phyloP scores from a whole-genome alignment of 805 yeast species.

The Candida krabiensis region DNA sequence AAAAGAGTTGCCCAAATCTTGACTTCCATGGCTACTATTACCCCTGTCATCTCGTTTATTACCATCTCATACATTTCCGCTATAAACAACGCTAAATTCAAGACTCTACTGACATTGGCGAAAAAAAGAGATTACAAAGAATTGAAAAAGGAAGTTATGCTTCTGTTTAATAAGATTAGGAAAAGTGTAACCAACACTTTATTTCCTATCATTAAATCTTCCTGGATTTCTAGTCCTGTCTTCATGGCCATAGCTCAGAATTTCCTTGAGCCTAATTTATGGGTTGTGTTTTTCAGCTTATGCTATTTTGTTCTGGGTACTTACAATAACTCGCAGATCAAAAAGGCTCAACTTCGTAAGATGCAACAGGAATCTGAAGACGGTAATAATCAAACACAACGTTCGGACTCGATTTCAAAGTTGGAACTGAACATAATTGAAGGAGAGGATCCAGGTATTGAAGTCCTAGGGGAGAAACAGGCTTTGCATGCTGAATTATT shows the following conservation, averaged over 20 bases:
- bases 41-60: conserved; percentile 51
- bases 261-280: conserved; percentile 53
- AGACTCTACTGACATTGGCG: conserved; percentile 6
- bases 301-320: conserved; percentile 64
- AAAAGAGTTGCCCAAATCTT: conserved; percentile 51
- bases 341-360: conserved; percentile 26
- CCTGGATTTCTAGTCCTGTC: conserved; percentile 54
- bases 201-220: conserved; percentile 46
- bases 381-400: conserved; percentile 8
- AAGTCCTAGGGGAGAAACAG: conserved; percentile 7
- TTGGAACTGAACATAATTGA: conserved; percentile 15
- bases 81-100: conserved; percentile 36
- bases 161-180: conserved; percentile 20
- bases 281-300: conserved; percentile 64
- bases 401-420: conserved; percentile 8
- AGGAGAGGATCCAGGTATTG: conserved; percentile 10
- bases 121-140: conserved; percentile 9
- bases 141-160: conserved; percentile 15
- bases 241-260: conserved; percentile 57
- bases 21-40: conserved; percentile 51
- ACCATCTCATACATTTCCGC: conserved; percentile 54
- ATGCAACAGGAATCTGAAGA: conserved; percentile 5
- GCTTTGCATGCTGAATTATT: conserved; percentile 1
- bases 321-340: conserved; percentile 56
- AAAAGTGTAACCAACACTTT: conserved; percentile 43